Percentiles rank a stretch among this genome's conserved stretches.
Conservation (phyloP, 768 basidiomycete species). For the Tricholoma matsutake region DNA sequence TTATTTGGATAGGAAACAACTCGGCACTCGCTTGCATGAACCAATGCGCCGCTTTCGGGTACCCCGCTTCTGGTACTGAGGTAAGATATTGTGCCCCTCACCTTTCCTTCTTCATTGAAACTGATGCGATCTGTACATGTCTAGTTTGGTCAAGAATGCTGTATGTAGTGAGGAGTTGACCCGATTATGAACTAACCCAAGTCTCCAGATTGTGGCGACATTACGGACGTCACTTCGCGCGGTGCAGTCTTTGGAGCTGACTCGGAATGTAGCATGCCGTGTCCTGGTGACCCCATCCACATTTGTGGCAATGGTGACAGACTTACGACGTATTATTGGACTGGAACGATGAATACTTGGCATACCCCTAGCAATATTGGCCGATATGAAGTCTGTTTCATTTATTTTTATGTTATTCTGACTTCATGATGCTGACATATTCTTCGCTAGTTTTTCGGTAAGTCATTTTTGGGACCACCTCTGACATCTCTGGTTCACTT, state of each 20-base stretch:
- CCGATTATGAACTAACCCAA: not conserved
- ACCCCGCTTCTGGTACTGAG: conserved; percentile 65
- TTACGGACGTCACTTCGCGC: conserved; percentile 44
- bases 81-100: conserved; percentile 18
- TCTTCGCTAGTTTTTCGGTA: conserved; percentile 43
- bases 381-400: conserved; percentile 56
- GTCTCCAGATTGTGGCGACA: conserved; percentile 65
- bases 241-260: conserved; percentile 38
- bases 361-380: conserved; percentile 63
- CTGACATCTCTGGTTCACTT: not conserved
- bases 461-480: conserved; percentile 13
- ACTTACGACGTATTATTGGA: conserved; percentile 54
- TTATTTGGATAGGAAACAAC: conserved; percentile 58
- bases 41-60: conserved; percentile 72
- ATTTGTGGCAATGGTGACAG: conserved; percentile 61
- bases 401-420: not conserved
- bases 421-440: conserved; percentile 5
- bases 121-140: conserved; percentile 2
- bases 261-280: conserved; percentile 47
- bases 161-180: conserved; percentile 38
- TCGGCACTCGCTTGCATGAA: conserved; percentile 61
- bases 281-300: conserved; percentile 69
- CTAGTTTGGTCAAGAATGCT: conserved; percentile 68
- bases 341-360: conserved; percentile 56
- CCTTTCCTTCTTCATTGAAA: not conserved